Evolutionary conservation across 129 eudicot species (phyloP).

Genomic region (Flaveria robusta): DNA sequence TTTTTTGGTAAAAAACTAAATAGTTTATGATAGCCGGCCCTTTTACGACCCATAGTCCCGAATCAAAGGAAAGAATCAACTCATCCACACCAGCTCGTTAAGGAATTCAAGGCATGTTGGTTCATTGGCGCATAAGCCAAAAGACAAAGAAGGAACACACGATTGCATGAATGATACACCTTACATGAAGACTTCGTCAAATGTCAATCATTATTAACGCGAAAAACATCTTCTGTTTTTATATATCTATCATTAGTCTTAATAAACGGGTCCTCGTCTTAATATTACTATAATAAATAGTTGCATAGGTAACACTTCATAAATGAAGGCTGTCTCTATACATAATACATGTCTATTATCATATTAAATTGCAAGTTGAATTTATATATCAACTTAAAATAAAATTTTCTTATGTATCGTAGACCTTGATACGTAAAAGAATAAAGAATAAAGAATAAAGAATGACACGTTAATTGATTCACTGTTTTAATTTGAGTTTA

Average conservation of each 20-base stretch:
- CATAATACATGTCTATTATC: not conserved
- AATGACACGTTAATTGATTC: not conserved
- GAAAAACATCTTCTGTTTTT: not conserved
- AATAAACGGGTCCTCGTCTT: not conserved
- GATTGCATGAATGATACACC: too few species aligned
- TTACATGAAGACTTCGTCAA: too few species aligned
- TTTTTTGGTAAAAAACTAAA: too few species aligned
- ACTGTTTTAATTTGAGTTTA: not conserved
- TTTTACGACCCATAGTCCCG: too few species aligned
- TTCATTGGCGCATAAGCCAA: too few species aligned
- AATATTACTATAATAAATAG: not conserved
- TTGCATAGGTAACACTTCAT: not conserved
- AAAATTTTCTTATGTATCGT: not conserved
- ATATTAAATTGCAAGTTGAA: slow-evolving; percentile 5
- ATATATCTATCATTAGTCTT: not conserved
- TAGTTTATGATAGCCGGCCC: too few species aligned
- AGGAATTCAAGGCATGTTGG: too few species aligned
- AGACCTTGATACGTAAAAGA: not conserved
- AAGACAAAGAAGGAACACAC: too few species aligned
- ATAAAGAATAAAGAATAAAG: too few species aligned
- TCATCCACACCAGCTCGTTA: too few species aligned
- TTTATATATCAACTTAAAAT: not conserved
- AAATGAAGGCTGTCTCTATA: not conserved
- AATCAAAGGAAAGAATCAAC: too few species aligned
- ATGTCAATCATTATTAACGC: not conserved